Evolutionary conservation across 2,329 filamentous ascomycete genomes (phyloP), one percentile per base, ranked within the genome.

Genomic region (Calonectria crousiana): DNA sequence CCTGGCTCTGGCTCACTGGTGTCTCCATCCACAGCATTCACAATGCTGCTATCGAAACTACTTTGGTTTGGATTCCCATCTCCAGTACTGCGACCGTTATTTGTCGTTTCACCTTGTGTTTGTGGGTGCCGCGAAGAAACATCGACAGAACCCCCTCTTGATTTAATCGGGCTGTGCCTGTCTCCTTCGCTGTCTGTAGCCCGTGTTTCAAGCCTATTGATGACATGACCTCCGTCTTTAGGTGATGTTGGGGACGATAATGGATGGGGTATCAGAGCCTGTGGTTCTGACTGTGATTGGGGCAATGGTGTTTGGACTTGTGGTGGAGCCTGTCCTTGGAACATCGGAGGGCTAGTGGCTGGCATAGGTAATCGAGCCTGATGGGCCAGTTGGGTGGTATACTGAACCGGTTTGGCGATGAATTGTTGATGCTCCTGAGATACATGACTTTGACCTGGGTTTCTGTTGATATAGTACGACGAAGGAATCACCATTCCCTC

Each of bases 401-500:
- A 30, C n/a, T 71, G 47, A 11, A 47, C 58, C 5, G 28, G 53
- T 18, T 72, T 74, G 34, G 64, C 74, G 6, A 74, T 71, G 9
- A 69, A 71, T 23, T 76, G 77, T 23, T 74, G 77, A 10, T 51
- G 68, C 10, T 68, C 74, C 20, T 72, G 77, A 8, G 62, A 62
- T 34, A 74, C 56, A 60, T 71, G 72, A 32, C 58, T 72, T 41
- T 56, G 78, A 30, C 73, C 76, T 34, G 76, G 26, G 16, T 75
- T 70, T n/a, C 72, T 76, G 16, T 77, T 78, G 14, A 80, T 47
- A 51, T 80, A 77, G 64, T 84, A 84, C 18, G 79, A 79, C 1
- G 82, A 78, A 1, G 80, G 82, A 3, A 77, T 81, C n/a, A 79
- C 65, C 16, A 72, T 77, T 26, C 83, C 84, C 62, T 86, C 85